Base-by-base conservation (phyloP, 2,329 filamentous ascomycete species). In the Aspergillus sp. region DNA sequence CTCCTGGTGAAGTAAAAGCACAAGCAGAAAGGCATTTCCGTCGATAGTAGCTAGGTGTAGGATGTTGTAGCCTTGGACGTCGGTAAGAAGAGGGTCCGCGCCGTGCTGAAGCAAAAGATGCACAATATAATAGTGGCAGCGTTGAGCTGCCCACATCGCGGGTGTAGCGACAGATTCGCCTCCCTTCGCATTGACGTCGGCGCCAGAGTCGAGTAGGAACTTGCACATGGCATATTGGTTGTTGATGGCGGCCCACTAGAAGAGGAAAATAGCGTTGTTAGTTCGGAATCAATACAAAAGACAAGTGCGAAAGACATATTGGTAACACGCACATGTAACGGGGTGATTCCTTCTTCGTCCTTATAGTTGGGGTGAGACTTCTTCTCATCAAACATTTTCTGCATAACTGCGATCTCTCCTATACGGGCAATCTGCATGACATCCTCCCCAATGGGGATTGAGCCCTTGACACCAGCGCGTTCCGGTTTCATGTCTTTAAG, bases 211-310 rank as follows among this genome's bases (percentile, higher is more conserved):
- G 73, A 99, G 86, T 48, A 99, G 87, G 78, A 96, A 97, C 77
- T 95, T 94, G 85, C 94, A 97, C 82, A 98, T 92, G 67, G 91
- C 91, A 80, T 94, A 96, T 75, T 97, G 95, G 73, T 98, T 98
- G 81, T 99, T 99, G 76, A 99, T 98, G 39, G 96, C 92, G 50
- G 95, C 95, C 95, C 95, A 99, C 92, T 99, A 74, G 56, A 67
- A 60, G 54, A 25, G 60, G 52, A 59, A 52, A 39, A 68, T 64
- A 59, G 8, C 32, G 54, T 15, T 39, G 62, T 66, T 54, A 65
- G 62, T 60, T 17, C 30, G 15, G 8, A 25, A 13, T 36, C 23
- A 10, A 30, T 32, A 5, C 21, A 8, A 21, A 8, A 11, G 3
- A 21, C 6, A 19, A 44, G 32, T 19, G 8, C 21, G 5, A 36